Conservation (phyloP, 1,284 basidiomycete genomes). For the Ceratobasidium sp. region DNA sequence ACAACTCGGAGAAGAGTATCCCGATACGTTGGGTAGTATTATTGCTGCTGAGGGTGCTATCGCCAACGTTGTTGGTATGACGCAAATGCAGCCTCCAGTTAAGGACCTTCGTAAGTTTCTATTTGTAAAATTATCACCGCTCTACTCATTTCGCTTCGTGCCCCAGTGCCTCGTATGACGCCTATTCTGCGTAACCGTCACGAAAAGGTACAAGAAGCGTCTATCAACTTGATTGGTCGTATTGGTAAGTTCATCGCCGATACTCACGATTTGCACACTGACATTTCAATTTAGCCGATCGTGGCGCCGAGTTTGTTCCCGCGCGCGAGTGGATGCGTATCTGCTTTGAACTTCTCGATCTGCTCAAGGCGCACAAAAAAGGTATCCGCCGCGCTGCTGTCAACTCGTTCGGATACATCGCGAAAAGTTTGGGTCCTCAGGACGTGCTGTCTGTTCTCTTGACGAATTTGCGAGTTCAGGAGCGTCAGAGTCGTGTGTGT, state of each 20-base stretch:
- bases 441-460: constrained; percentile 96
- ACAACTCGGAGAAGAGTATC: constrained; percentile 99
- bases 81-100: constrained; percentile 99
- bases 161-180: constrained; percentile 99
- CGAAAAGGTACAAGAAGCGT: constrained; percentile 99
- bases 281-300: constrained; percentile 77
- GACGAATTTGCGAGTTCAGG: constrained; percentile 97
- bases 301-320: constrained; percentile 97
- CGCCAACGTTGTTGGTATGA: constrained; percentile 99
- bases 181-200: constrained; percentile 98
- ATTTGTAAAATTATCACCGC: constrained; percentile 24
- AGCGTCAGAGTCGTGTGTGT: constrained; percentile 98
- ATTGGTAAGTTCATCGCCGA: constrained; percentile 71
- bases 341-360: constrained; percentile 97
- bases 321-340: constrained; percentile 99
- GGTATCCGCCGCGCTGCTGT: constrained; percentile 98
- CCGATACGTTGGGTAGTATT: constrained; percentile 97
- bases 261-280: not conserved
- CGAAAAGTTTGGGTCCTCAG: constrained; percentile 98
- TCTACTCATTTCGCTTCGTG: constrained; percentile 50
- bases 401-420: constrained; percentile 99
- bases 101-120: constrained; percentile 90
- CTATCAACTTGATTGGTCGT: constrained; percentile 99
- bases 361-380: constrained; percentile 99
- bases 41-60: constrained; percentile 99